Base-by-base conservation (phyloP, 441 rosid genomes). In the Populus hybrid region DNA sequence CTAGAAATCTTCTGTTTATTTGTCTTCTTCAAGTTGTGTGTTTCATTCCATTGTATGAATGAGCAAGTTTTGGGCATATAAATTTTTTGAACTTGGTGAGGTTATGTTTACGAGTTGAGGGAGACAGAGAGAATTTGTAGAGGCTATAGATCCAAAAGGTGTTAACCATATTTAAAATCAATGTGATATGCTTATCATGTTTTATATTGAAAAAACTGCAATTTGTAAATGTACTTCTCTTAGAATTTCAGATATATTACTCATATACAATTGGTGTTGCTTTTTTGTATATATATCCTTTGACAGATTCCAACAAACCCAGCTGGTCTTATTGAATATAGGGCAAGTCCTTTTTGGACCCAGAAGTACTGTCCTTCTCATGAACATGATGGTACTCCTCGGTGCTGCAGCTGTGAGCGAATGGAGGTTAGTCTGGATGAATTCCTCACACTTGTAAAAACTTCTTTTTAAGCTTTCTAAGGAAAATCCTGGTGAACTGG, bases 341-440 rank as follows among this genome's bases (percentile, higher is more conserved):
- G 97, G 80, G 95, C 94, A 21, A 98, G 93, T 88, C 99, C 98
- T 28, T 92, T 92, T 83, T 95, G 99, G 99, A 71, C 77, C 75
- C 98, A 93, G 88, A 95, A 92, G 86, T 95, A 95, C 85, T 95
- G 99, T 81, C 99, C 99, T 26, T 86, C 92, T 14, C 99, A 95
- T 71, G 99, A 95, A 83, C 93, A 88, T 63, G 99, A 96, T 79
- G 88, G 93, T 57, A 94, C 99, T 80, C 96, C 93, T 65, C 86
- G 97, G 74, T 96, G 98, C 73, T 94, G 98, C 81, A 96, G 99
- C 82, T 96, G 99, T 79, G 98, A 96, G 83, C 83, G 98, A 86
- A 91, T 96, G 98, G 97, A 96, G 99, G 99, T 94, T 76, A 82
- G 89, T 87, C 81, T 70, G 68, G 46, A 67, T 68, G 76, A 32